Percentiles rank a stretch among this genome's conserved stretches.
Conservation (phyloP, 2,329 filamentous ascomycete species). For the Aureobasidium sp. region DNA sequence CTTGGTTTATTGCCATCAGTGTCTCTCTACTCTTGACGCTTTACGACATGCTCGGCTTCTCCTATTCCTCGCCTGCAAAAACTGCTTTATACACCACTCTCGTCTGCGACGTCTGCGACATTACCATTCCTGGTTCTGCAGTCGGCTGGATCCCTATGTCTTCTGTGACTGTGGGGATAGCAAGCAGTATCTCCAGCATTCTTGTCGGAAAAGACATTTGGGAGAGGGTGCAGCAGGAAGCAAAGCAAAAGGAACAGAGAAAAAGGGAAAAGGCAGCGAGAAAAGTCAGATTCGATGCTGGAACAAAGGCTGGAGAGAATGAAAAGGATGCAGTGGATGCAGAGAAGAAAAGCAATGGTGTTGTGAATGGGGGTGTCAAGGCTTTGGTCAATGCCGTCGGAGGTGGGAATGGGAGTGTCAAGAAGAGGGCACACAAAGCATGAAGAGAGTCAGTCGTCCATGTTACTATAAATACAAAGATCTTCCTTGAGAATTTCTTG, state of each 20-base stretch:
- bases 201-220: constrained; percentile 55
- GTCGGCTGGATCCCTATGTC: constrained; percentile 53
- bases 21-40: constrained; percentile 40
- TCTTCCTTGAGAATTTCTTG: background rate
- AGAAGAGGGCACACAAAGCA: background rate
- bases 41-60: constrained; percentile 29
- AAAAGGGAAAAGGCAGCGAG: background rate
- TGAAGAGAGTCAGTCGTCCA: background rate
- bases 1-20: constrained; percentile 59
- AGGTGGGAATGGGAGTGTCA: background rate
- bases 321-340: background rate
- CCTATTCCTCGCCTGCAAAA: background rate
- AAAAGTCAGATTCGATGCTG: background rate
- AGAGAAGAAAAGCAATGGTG: background rate
- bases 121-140: constrained; percentile 52
- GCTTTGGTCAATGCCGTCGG: background rate
- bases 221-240: constrained; percentile 26
- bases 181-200: constrained; percentile 55
- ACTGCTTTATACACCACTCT: constrained; percentile 34
- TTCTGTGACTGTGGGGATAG: constrained; percentile 46
- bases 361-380: background rate
- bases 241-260: background rate
- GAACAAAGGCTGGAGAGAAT: background rate
- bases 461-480: background rate
- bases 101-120: constrained; percentile 52